Evolutionary conservation across 2,329 filamentous ascomycete genomes (phyloP).

Genomic region (Rhynchosporium graminicola): DNA sequence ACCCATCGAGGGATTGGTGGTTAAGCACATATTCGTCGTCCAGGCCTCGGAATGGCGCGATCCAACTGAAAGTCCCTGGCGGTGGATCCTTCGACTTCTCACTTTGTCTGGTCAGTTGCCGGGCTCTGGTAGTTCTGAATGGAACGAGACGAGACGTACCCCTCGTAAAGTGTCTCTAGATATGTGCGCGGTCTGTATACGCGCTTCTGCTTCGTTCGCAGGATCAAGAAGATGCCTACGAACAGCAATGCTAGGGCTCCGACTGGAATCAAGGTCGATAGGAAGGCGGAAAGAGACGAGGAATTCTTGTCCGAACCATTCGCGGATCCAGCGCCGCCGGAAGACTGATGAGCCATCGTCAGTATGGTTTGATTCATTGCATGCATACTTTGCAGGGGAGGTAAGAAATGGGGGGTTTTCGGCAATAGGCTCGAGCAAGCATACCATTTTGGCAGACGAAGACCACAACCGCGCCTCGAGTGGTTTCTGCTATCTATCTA

Average conservation of each 20-base stretch:
- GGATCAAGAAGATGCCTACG: conserved; percentile 47
- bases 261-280: conserved; percentile 51
- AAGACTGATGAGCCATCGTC: no score
- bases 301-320: conserved; percentile 15
- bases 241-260: conserved; percentile 46
- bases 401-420: no score
- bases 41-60: conserved; percentile 63
- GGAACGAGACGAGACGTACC: conserved; percentile 25
- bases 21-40: conserved; percentile 79
- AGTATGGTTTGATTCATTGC: no score
- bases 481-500: not conserved
- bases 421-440: no score
- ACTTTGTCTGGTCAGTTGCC: conserved; percentile 40
- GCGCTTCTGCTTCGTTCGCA: conserved; percentile 49
- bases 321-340: conserved; percentile 12
- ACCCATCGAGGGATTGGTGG: conserved; percentile 88
- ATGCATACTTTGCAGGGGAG: no score
- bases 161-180: conserved; percentile 50
- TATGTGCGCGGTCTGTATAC: conserved; percentile 57
- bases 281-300: conserved; percentile 42
- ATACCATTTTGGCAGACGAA: conserved; percentile 6
- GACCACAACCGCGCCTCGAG: not conserved
- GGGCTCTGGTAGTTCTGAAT: not conserved
- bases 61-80: conserved; percentile 63
- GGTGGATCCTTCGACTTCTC: conserved; percentile 61